Conservation (phyloP, 202 grass and related monocot genomes). For the Hordeum pubiflorum region DNA sequence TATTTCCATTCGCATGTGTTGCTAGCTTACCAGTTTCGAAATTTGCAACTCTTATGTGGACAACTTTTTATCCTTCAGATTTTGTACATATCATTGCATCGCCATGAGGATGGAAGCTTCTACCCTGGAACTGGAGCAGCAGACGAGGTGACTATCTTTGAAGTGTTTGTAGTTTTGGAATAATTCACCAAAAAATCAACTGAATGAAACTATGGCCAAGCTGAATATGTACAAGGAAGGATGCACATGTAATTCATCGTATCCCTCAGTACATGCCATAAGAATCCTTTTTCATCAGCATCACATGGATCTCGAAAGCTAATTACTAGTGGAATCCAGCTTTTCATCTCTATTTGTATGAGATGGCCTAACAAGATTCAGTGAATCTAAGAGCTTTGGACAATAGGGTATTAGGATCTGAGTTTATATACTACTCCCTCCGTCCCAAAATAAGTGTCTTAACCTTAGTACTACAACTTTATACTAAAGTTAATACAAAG, state of each 20-base stretch:
- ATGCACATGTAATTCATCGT: not conserved
- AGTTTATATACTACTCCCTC: not conserved
- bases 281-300: not conserved
- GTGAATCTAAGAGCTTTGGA: not conserved
- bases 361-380: not conserved
- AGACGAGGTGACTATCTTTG: constrained; percentile 56
- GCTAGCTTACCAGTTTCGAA: not conserved
- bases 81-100: constrained; percentile 93
- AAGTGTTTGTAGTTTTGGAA: not conserved
- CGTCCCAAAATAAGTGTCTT: too few relatives aligned
- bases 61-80: constrained; percentile 36
- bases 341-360: not conserved
- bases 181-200: not conserved
- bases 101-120: constrained; percentile 88
- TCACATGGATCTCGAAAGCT: constrained; percentile 4
- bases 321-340: not conserved
- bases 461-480: too few relatives aligned
- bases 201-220: not conserved
- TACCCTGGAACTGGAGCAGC: constrained; percentile 93
- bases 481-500: too few relatives aligned
- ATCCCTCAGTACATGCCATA: not conserved
- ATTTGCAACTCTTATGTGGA: constrained; percentile 15
- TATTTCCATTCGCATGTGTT: not conserved
- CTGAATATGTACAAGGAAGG: constrained; percentile 8
- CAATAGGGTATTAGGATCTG: not conserved